phyloP scores from a whole-genome alignment of 2,329 filamentous ascomycete genomes.

The Ustilaginoidea virens region DNA sequence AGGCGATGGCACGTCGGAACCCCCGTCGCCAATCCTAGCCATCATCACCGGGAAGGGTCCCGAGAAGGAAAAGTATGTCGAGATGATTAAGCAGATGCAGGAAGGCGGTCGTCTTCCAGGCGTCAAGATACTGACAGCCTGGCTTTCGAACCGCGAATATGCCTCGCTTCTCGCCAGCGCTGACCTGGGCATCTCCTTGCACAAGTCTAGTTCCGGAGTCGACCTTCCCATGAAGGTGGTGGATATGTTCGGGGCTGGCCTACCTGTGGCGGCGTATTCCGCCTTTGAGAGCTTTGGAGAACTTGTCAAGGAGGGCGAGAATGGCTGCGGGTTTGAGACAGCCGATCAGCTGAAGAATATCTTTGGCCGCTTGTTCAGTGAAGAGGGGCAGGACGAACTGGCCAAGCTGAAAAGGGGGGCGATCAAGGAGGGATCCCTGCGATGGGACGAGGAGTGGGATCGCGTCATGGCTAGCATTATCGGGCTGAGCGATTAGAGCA shows the following conservation, averaged over 20 bases:
- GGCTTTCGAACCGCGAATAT: conserved; percentile 74
- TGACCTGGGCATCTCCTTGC: conserved; percentile 79
- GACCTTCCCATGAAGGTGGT: conserved; percentile 99
- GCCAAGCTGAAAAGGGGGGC: conserved; percentile 52
- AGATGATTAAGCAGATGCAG: conserved; percentile 46
- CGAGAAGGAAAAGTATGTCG: conserved; percentile 60
- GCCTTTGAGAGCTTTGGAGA: conserved; percentile 81
- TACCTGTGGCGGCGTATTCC: conserved; percentile 79
- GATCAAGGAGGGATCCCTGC: conserved; percentile 51
- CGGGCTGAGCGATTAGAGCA: conserved; percentile 21
- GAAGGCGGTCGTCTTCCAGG: conserved; percentile 47
- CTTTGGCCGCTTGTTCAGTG: conserved; percentile 47
- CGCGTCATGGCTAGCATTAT: conserved; percentile 61
- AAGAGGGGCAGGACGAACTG: conserved; percentile 36
- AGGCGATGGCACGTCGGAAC: conserved; percentile 22
- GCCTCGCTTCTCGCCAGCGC: conserved; percentile 70
- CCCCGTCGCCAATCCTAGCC: conserved; percentile 54
- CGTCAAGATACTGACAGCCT: conserved; percentile 64
- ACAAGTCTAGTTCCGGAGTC: conserved; percentile 86
- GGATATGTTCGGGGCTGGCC: conserved; percentile 91
- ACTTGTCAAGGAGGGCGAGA: conserved; percentile 73
- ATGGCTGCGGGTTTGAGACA: conserved; percentile 73
- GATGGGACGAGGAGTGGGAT: conserved; percentile 94
- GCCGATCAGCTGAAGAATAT: conserved; percentile 48
- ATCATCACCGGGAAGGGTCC: conserved; percentile 94